A percentile compares a stretch with the other conserved stretches of the same genome.
phyloP scores from a whole-genome alignment of 176 grass and related monocot genomes.

The Leersia perrieri region DNA sequence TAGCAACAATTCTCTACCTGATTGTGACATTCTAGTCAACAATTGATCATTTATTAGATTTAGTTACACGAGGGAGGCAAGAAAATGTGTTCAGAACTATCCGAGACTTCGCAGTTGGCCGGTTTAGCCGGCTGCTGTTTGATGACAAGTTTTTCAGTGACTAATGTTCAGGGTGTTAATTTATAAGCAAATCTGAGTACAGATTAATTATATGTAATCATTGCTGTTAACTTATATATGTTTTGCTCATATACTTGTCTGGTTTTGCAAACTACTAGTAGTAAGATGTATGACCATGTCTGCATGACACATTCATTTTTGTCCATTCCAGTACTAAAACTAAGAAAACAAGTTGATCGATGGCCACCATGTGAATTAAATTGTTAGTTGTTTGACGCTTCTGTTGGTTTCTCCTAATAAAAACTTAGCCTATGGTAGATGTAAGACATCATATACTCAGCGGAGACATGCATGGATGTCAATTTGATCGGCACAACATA shows the following conservation, averaged over 20 bases:
- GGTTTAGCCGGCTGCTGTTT: neutral
- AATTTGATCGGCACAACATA: neutral
- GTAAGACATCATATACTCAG: neutral
- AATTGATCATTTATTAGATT: neutral
- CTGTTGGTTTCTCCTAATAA: neutral
- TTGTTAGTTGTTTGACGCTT: neutral
- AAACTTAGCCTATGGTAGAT: neutral
- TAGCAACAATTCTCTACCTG: neutral
- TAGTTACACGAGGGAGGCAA: neutral
- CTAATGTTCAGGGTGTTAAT: neutral
- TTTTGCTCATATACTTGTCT: neutral
- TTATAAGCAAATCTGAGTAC: neutral
- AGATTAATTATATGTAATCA: neutral
- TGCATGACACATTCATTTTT: neutral
- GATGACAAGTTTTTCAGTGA: neutral
- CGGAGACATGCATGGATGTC: neutral
- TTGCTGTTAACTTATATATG: neutral
- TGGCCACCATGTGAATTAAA: neutral
- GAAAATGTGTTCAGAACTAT: neutral
- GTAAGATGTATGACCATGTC: neutral
- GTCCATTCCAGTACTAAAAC: neutral
- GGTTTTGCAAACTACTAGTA: neutral
- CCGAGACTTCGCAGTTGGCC: neutral
- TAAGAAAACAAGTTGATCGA: neutral
- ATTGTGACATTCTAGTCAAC: constrained; percentile 16